phyloP scores from a whole-genome alignment of 2,329 filamentous ascomycete species.

The Colletotrichum tamarilloi region DNA sequence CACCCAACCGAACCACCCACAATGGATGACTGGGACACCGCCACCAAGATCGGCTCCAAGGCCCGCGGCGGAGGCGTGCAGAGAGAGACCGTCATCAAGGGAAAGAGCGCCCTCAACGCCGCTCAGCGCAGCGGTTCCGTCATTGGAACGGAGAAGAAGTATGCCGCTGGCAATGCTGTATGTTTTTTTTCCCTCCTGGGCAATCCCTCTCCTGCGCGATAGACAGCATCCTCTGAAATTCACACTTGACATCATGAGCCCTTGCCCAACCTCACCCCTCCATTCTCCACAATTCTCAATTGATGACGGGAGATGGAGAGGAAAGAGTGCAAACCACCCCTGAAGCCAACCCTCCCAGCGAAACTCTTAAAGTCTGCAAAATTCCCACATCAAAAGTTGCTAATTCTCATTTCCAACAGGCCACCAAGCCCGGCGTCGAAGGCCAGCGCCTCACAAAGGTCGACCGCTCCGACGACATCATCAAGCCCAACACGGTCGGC shows the following conservation, averaged over 20 bases:
- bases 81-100: slow-evolving; percentile 90
- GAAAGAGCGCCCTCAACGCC: slow-evolving; percentile 86
- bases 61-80: slow-evolving; percentile 72
- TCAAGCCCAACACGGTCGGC: slow-evolving; percentile 95
- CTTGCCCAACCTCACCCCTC: slow-evolving; percentile 2
- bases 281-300: slow-evolving; percentile 25
- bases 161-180: slow-evolving; percentile 80
- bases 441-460: slow-evolving; percentile 98
- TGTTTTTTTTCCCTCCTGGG: slow-evolving; percentile 47
- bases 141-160: slow-evolving; percentile 93
- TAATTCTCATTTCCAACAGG: slow-evolving; percentile 44
- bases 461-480: slow-evolving; percentile 95
- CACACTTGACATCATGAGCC: slow-evolving; percentile 28
- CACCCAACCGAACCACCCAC: slow-evolving; percentile 57
- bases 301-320: background rate
- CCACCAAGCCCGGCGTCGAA: slow-evolving; percentile 70
- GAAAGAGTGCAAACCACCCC: too few relatives aligned
- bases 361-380: too few relatives aligned
- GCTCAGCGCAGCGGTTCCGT: slow-evolving; percentile 83
- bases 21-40: slow-evolving; percentile 84
- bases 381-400: too few relatives aligned
- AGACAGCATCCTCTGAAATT: background rate
- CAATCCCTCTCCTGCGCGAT: background rate
- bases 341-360: background rate
- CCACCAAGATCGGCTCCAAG: slow-evolving; percentile 95